These are phyloP conservation scores for Eucalyptus curtisii DNA, from an alignment of 345 rosid species.

Conservation along the genomic window DNA sequence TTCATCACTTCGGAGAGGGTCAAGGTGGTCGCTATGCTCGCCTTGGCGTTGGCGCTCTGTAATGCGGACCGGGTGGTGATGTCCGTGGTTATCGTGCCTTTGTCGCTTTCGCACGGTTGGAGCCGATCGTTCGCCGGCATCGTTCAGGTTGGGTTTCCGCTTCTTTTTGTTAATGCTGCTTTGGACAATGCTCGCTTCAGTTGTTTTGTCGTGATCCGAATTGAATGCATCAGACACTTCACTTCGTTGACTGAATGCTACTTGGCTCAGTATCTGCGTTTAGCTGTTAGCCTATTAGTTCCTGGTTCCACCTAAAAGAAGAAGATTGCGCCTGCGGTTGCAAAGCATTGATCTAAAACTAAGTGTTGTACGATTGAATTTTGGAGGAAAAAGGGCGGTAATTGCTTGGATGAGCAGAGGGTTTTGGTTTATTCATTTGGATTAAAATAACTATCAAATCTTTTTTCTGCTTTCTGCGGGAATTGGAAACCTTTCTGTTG, in stretches of 20 bases:
- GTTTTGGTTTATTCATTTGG: neutral
- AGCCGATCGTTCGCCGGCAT: slow-evolving; percentile 94
- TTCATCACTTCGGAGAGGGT: slow-evolving; percentile 93
- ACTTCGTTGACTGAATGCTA: neutral
- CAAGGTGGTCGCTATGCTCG: slow-evolving; percentile 89
- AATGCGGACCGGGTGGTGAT: slow-evolving; percentile 91
- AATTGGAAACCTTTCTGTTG: neutral
- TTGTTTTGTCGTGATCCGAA: neutral
- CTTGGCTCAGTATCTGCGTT: neutral
- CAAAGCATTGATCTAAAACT: neutral
- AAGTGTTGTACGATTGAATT: neutral
- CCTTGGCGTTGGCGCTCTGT: slow-evolving; percentile 73
- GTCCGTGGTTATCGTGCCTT: slow-evolving; percentile 92
- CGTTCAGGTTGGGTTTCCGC: slow-evolving; percentile 51
- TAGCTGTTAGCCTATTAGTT: neutral
- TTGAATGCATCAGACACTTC: neutral
- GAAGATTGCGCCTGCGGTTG: neutral
- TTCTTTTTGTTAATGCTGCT: neutral
- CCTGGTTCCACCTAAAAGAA: neutral
- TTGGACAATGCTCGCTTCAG: neutral
- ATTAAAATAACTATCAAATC: neutral
- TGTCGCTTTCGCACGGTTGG: slow-evolving; percentile 84
- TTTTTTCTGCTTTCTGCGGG: neutral
- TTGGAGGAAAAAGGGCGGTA: neutral
- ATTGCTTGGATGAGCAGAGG: neutral